Conservation (phyloP, 345 rosid genomes). For the Carallia brachiata region DNA sequence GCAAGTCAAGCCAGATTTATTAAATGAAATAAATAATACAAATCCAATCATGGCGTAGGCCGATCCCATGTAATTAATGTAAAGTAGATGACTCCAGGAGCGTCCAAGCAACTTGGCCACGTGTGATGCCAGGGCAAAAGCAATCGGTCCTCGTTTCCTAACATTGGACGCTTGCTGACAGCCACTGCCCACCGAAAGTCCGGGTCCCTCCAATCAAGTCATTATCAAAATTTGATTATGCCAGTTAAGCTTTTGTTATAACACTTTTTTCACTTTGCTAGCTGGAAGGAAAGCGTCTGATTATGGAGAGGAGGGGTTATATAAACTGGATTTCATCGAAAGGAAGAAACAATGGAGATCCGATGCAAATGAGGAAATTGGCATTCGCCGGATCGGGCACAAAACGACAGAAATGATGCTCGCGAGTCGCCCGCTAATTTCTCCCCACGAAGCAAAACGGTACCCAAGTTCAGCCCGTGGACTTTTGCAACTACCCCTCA, state of each 20-base stretch:
- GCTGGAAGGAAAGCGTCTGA: background rate
- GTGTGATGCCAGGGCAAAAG: conserved; percentile 39
- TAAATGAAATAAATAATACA: background rate
- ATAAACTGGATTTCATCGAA: background rate
- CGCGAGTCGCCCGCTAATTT: conserved; percentile 29
- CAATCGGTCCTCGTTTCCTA: conserved; percentile 28
- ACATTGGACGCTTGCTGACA: conserved; percentile 29
- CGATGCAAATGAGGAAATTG: background rate
- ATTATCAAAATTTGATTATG: background rate
- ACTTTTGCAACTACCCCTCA: background rate
- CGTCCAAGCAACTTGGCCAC: conserved; percentile 29
- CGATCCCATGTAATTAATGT: conserved; percentile 1
- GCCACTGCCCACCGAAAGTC: conserved; percentile 27
- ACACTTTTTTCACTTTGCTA: background rate
- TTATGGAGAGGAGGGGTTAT: background rate
- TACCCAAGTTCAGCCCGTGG: background rate
- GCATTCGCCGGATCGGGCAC: conserved; percentile 19
- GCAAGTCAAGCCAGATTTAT: background rate
- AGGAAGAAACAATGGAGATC: conserved; percentile 3
- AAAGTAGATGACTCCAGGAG: conserved; percentile 18
- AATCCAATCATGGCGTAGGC: background rate
- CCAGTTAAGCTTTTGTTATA: no score
- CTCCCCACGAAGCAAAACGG: conserved; percentile 23
- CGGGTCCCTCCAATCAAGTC: conserved; percentile 26
- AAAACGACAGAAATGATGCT: conserved; percentile 23